Evolutionary conservation across 2,329 filamentous ascomycete genomes (phyloP).

Genomic region (Colletotrichum lini): DNA sequence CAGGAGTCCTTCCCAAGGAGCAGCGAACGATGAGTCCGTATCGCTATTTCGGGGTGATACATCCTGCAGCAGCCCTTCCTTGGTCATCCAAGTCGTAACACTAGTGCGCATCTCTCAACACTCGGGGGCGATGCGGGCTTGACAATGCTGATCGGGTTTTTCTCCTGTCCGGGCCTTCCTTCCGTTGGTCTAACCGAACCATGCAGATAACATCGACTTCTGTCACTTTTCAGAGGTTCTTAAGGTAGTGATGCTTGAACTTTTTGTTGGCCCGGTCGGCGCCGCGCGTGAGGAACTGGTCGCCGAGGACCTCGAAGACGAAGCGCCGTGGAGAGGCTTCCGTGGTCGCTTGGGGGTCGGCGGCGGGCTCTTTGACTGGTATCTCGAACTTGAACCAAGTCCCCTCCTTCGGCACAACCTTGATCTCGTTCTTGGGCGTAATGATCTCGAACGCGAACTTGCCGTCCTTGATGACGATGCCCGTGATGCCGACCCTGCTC

Average conservation of each 20-base stretch:
- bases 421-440: slow-evolving; percentile 78
- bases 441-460: slow-evolving; percentile 90
- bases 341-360: slow-evolving; percentile 31
- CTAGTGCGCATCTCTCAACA: background rate
- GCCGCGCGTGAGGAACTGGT: slow-evolving; percentile 86
- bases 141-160: too few relatives aligned
- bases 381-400: slow-evolving; percentile 87
- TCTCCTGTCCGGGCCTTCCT: background rate
- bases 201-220: background rate
- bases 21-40: background rate
- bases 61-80: background rate
- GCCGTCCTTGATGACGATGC: slow-evolving; percentile 91
- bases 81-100: too few relatives aligned
- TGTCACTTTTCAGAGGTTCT: slow-evolving; percentile 72
- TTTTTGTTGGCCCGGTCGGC: slow-evolving; percentile 91
- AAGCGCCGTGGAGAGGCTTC: slow-evolving; percentile 60
- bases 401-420: slow-evolving; percentile 90
- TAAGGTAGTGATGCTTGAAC: slow-evolving; percentile 87
- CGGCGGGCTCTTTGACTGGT: slow-evolving; percentile 54
- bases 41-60: background rate
- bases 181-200: background rate
- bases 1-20: background rate
- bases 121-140: background rate
- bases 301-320: slow-evolving; percentile 88
- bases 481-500: slow-evolving; percentile 84